Evolutionary conservation across 2,329 filamentous ascomycete genomes (phyloP).

Genomic region (Cercospora janseana): DNA sequence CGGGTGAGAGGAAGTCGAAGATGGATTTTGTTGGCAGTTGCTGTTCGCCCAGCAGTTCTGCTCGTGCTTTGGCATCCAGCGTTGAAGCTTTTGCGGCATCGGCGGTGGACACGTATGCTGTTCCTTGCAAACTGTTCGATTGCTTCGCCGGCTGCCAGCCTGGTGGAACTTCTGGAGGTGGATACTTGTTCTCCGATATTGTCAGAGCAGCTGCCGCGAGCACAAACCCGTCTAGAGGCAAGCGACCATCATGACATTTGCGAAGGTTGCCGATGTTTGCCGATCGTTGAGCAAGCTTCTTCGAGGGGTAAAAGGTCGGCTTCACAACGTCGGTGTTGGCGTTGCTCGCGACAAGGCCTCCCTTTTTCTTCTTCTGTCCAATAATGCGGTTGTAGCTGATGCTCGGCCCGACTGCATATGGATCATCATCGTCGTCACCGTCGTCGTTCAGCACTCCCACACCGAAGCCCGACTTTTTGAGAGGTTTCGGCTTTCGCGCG

Average conservation of each 20-base stretch:
- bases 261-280: constrained; percentile 51
- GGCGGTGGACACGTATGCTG: constrained; percentile 62
- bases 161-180: constrained; percentile 65
- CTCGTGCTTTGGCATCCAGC: constrained; percentile 73
- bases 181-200: constrained; percentile 53
- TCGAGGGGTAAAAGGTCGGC: constrained; percentile 74
- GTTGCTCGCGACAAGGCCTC: constrained; percentile 33
- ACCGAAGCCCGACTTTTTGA: constrained; percentile 73
- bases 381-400: constrained; percentile 84
- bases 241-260: constrained; percentile 78
- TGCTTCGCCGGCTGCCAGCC: constrained; percentile 67
- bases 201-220: constrained; percentile 55
- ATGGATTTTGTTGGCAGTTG: constrained; percentile 87
- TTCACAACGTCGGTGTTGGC: constrained; percentile 23
- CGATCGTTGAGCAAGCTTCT: constrained; percentile 48
- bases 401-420: constrained; percentile 85
- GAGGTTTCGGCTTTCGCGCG: constrained; percentile 41
- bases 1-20: constrained; percentile 84
- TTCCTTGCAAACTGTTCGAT: constrained; percentile 31
- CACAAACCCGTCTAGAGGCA: constrained; percentile 77
- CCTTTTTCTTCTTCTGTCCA: constrained; percentile 76
- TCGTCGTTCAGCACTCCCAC: constrained; percentile 89
- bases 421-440: constrained; percentile 91
- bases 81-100: constrained; percentile 75
- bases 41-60: constrained; percentile 75